These are phyloP conservation scores for Trichomonas gallinae DNA, from an alignment of 208 protist species.

Conservation along the genomic window DNA sequence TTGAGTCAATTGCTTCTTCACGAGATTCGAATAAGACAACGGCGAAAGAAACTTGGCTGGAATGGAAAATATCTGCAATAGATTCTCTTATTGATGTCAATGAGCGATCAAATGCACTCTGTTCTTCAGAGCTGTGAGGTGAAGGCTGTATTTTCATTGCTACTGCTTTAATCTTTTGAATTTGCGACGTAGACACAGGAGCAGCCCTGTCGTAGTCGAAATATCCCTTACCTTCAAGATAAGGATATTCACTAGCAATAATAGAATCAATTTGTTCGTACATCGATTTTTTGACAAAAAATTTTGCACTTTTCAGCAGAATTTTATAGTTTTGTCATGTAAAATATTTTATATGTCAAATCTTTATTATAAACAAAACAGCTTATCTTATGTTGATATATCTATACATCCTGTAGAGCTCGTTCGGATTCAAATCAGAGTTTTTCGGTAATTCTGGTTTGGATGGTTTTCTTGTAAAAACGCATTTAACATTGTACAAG, in stretches of 20 bases:
- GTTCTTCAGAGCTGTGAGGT: conserved; percentile 3
- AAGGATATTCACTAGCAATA: not conserved
- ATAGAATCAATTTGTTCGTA: not conserved
- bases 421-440: not conserved
- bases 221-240: not conserved
- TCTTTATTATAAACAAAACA: too few relatives aligned
- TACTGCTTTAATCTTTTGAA: not conserved
- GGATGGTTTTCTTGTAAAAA: not conserved
- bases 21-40: not conserved
- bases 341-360: too few relatives aligned
- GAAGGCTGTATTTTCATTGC: not conserved
- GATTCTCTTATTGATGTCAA: not conserved
- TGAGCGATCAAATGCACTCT: not conserved
- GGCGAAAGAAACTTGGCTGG: not conserved
- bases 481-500: not conserved
- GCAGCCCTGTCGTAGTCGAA: not conserved
- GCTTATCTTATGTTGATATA: not conserved
- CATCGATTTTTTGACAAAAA: not conserved
- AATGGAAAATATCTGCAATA: not conserved
- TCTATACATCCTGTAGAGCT: not conserved
- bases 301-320: not conserved
- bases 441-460: not conserved
- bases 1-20: not conserved
- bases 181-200: not conserved
- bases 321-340: too few relatives aligned